These are phyloP conservation scores for Aspergillus funiculosus DNA, from an alignment of 495 filamentous ascomycete species.

Conservation along the genomic window DNA sequence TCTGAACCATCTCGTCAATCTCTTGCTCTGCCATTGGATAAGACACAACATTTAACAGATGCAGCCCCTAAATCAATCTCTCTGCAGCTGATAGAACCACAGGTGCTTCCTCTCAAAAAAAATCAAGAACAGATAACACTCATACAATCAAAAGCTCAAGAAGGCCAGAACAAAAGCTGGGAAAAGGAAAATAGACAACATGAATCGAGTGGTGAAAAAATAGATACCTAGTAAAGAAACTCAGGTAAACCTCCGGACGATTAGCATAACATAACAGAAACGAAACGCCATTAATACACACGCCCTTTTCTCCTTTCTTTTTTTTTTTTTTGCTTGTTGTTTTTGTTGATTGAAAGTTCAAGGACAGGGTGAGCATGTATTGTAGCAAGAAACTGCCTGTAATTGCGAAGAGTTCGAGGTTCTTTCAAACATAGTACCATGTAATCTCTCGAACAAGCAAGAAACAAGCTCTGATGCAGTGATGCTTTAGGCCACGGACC, in stretches of 20 bases:
- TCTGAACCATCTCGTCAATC: constrained; percentile 1
- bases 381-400: too few species aligned
- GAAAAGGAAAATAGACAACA: constrained; percentile 9
- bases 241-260: constrained; percentile 2
- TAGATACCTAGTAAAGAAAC: not conserved
- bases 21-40: not conserved
- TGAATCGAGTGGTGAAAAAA: not conserved
- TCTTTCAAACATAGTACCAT: not conserved
- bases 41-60: constrained; percentile 15
- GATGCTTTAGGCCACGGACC: constrained; percentile 17
- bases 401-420: too few species aligned
- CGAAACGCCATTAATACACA: too few species aligned
- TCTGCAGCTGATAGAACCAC: constrained; percentile 13
- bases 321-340: not conserved
- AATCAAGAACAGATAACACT: constrained; percentile 22
- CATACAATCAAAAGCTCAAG: constrained; percentile 19
- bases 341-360: not conserved
- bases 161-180: constrained; percentile 10
- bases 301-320: not conserved
- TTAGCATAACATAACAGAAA: too few species aligned
- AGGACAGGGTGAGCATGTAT: too few species aligned
- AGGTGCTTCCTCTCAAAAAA: constrained; percentile 21
- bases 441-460: not conserved
- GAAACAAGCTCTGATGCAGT: not conserved
- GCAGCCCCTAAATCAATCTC: constrained; percentile 17